Base-by-base conservation (phyloP, 2,329 filamentous ascomycete genomes). In the Erysiphe neolycopersici region DNA sequence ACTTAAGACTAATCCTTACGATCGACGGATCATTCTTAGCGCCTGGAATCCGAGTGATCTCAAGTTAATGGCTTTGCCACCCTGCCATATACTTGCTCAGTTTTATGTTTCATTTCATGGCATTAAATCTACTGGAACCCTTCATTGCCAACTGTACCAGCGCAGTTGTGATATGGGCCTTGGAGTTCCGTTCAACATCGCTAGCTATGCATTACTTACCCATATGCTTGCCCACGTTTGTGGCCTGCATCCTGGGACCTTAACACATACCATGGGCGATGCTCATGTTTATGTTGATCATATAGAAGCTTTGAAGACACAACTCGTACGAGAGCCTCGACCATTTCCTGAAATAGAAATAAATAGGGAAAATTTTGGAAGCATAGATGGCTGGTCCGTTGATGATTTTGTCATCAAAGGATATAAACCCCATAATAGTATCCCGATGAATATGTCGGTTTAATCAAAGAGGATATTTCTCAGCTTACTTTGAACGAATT, bases 361-460 rank as follows among this genome's bases (percentile, higher is more conserved):
- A 47, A 62, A 64, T 44, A 66, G 73, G 41, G 72, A 78, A 46
- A 66, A 68, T 47, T 71, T 73, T 0, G 76, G 79, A 1, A 79
- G 71, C 50, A 83, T 95, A 53, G 89, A 98, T 58, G 83, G 82
- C 1, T 95, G 89, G 84, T 76, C 73, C 58, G 65, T 73, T 1
- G 83, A 91, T 50, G 85, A 98, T 47, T 87, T 98, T 58, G 74
- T 79, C 46, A 71, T 98, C 5, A 68, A 80, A 54, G 85, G 79
- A 0, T 98, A 98, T 59, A 72, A 85, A 42, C 87, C 89, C 45
- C 83, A 94, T 59, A 87, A 85, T 64, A 70, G 70, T 5, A 92
- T 98, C 62, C 71, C 80, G 38, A 98, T 98, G 89, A 94, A 95
- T 65, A 98, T 98, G 89, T 91, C 82, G 56, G 87, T 95, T 19